These are phyloP conservation scores for Sclerotinia spermophila DNA, from an alignment of 2,329 filamentous ascomycete species.

Conservation along the genomic window DNA sequence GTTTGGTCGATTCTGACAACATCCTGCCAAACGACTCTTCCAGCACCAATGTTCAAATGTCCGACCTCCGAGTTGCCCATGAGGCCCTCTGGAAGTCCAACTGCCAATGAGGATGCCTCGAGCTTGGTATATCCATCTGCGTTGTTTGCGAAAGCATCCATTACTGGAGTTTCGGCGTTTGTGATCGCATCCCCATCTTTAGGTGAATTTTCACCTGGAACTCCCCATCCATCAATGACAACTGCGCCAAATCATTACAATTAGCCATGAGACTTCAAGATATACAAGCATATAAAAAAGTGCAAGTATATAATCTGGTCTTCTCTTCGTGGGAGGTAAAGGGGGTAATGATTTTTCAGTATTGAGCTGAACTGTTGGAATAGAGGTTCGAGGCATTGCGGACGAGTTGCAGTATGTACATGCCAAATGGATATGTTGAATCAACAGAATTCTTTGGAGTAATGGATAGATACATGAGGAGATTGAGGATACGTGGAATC, in stretches of 20 bases:
- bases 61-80: conserved; percentile 99
- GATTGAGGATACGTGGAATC: conserved; percentile 35
- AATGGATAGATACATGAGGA: background rate
- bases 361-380: conserved; percentile 18
- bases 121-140: conserved; percentile 85
- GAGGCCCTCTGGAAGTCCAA: conserved; percentile 90
- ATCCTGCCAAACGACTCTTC: conserved; percentile 97
- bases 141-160: conserved; percentile 86
- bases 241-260: conserved; percentile 60
- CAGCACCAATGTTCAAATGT: conserved; percentile 96
- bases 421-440: conserved; percentile 6
- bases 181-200: conserved; percentile 93
- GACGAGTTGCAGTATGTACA: background rate
- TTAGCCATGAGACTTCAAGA: conserved; percentile 57
- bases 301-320: conserved; percentile 41
- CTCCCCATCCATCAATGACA: conserved; percentile 99
- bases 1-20: conserved; percentile 93
- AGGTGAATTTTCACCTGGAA: conserved; percentile 74
- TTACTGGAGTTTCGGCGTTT: conserved; percentile 85
- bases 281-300: conserved; percentile 53
- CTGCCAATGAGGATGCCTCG: conserved; percentile 91
- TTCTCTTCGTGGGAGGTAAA: conserved; percentile 3
- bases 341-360: conserved; percentile 15
- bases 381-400: conserved; percentile 13
- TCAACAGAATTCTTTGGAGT: background rate